phyloP scores from a whole-genome alignment of 192 early-diverging fungal species.

The Umbelopsis sp. region DNA sequence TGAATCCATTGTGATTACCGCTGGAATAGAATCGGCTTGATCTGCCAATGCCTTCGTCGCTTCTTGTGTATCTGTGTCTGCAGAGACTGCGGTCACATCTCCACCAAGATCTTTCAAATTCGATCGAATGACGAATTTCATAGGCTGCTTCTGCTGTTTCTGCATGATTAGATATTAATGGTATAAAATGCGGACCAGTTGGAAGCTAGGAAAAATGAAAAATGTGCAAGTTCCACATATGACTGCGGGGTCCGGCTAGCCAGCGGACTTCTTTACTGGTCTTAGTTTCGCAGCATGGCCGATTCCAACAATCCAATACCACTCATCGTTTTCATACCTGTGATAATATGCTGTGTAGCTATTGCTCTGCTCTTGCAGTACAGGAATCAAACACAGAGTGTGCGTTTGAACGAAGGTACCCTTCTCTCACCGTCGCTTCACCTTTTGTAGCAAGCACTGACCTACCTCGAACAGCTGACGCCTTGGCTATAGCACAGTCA shows the following conservation, averaged over 20 bases:
- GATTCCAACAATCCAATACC: slow-evolving; percentile 8
- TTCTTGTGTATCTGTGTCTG: background rate
- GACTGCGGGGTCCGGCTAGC: no score
- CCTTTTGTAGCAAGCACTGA: background rate
- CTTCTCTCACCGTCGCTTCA: background rate
- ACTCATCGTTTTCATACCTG: slow-evolving; percentile 26
- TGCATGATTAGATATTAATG: background rate
- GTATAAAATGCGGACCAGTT: background rate
- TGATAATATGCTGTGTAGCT: slow-evolving; percentile 17
- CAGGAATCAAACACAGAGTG: background rate
- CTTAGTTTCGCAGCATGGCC: background rate
- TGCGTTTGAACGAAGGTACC: slow-evolving; percentile 5
- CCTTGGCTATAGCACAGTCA: background rate
- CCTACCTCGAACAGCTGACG: background rate
- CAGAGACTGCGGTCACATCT: background rate
- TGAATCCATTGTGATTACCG: background rate
- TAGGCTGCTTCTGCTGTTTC: slow-evolving; percentile 12
- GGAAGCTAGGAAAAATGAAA: no score
- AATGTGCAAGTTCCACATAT: no score
- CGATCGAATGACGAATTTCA: slow-evolving; percentile 12
- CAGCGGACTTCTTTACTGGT: no score
- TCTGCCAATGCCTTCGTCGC: background rate
- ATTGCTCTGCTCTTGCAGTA: slow-evolving; percentile 6
- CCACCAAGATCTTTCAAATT: background rate
- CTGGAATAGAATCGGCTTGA: background rate